Evolutionary conservation across 116 monocot genomes (phyloP).

Genomic region (Zostera marina): DNA sequence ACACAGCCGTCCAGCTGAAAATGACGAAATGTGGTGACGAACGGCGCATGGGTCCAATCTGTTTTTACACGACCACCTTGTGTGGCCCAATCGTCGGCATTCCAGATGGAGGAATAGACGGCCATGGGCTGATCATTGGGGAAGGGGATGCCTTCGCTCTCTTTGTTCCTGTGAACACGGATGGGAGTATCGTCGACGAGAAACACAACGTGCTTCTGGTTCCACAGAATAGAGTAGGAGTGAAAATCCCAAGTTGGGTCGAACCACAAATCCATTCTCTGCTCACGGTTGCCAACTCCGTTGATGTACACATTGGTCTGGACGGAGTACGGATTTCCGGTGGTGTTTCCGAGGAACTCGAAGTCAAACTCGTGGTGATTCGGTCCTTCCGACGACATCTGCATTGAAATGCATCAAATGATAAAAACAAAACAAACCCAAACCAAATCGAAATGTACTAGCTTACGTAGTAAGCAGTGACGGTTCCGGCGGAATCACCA

Average conservation of each 20-base stretch:
- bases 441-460: not conserved
- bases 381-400: constrained; percentile 33
- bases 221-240: constrained; percentile 33
- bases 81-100: too few species aligned
- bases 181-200: constrained; percentile 40
- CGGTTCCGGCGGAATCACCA: constrained; percentile 61
- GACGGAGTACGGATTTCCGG: constrained; percentile 56
- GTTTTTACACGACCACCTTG: constrained; percentile 69
- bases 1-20: constrained; percentile 34
- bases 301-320: constrained; percentile 67
- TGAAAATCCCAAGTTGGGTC: constrained; percentile 65
- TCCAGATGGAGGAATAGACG: constrained; percentile 56
- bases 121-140: constrained; percentile 42
- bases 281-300: constrained; percentile 53
- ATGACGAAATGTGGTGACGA: constrained; percentile 26
- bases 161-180: constrained; percentile 19
- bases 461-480: constrained; percentile 48
- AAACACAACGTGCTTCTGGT: constrained; percentile 12
- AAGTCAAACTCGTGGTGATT: constrained; percentile 67
- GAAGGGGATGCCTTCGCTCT: constrained; percentile 9
- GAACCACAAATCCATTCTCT: constrained; percentile 61
- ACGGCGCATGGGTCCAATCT: constrained; percentile 60
- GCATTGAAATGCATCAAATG: not conserved
- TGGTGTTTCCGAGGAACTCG: constrained; percentile 74
- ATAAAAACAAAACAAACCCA: not conserved